Base-by-base conservation (phyloP, 2,329 filamentous ascomycete species). In the Diaporthe destruens region DNA sequence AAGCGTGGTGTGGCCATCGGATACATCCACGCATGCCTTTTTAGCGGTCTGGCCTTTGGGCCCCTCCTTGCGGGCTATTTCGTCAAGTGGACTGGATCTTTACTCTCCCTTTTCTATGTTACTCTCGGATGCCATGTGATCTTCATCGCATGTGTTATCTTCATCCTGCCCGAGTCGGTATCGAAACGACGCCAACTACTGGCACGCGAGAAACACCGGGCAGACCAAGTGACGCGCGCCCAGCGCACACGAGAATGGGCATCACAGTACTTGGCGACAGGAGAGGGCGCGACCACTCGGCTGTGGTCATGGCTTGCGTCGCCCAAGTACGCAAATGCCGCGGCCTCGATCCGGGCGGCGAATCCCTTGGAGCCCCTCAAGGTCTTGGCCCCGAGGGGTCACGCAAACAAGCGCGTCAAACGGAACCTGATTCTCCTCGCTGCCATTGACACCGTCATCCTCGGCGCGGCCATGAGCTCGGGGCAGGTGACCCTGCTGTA, bases 11-110 rank as follows among this genome's bases (percentile, higher is more conserved):
- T 97, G 9, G 90, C 91, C 6, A 96, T 98, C 80, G 95, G 94
- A 8, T 96, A 95, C 80, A 92, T 98, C 77, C 94, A 98, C 78
- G 95, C 94, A 14, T 95, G 92, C 76, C 86, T 99, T 11, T 98
- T 98, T 81, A 88, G 89, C 1, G 96, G 96, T n/a, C 90, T 98
- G 57, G 96, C 96, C 0, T 82, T 96, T 42, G 96, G 96, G 0
- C 96, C 96, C 9, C 87, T 97, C 3, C 79, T 97, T 29, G 92
- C 95, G 0, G 95, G 93, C 2, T 92, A 93, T 76, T 85, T 98
- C 55, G 92, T 98, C 77, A 89, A 93, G 77, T 88, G 87, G 80
- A 95, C 93, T 0, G 93, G 93, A 9, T 90, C 89, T 55, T 86
- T 97, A 20, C 80, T 98, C 8, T 89, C 90, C n/a, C 89, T 97